Base-by-base conservation (phyloP, 2,329 filamentous ascomycete species). In the Neopestalotiopsis sp. region DNA sequence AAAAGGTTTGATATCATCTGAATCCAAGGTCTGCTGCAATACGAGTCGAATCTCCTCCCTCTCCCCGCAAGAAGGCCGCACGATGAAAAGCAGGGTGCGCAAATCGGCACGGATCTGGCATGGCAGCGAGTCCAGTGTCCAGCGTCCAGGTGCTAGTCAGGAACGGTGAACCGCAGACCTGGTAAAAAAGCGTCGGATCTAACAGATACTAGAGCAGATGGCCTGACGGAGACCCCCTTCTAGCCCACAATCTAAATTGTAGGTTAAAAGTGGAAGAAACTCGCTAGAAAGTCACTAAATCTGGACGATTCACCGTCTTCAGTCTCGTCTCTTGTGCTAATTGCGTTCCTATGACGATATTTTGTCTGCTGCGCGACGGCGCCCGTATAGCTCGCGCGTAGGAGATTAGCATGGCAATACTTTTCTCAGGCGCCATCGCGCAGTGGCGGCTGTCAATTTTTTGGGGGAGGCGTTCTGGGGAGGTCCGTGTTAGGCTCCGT, bases 161-260 rank as follows among this genome's bases (percentile, higher is more conserved):
- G 49, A 66, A 66, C 63, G 63, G 63, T 66, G 63, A 58, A 58
- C 49, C 63, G 45, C 17, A 42, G 6, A 57, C 63, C 63, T 66
- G 63, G 63, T 66, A 52, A 28, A 24, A 2, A 40, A 49, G 20
- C 40, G 30, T 14, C 34, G 9, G 59, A 12, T 34, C 24, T 38
- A 24, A 62, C 4, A 28, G 24, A 40, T 34, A 28, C 17, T 38
- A 38, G 34, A 38, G 24, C 24, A 28, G 4, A 38, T 38, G 34
- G 34, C 6, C 24, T 28, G 24, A 61, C 24, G n/a, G 24, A 13
- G 59, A 61, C 28, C 20, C 59, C 32, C 6, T 32, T 34, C n/a
- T 64, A 7, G n/a, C 14, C 38, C 38, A 13, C 40, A 40, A 13
- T 20, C 30, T 34, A 34, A 34, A 49, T 42, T 24, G 40, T 45